Base-by-base conservation (phyloP, 495 filamentous ascomycete genomes). In the Penicillium odoratum region DNA sequence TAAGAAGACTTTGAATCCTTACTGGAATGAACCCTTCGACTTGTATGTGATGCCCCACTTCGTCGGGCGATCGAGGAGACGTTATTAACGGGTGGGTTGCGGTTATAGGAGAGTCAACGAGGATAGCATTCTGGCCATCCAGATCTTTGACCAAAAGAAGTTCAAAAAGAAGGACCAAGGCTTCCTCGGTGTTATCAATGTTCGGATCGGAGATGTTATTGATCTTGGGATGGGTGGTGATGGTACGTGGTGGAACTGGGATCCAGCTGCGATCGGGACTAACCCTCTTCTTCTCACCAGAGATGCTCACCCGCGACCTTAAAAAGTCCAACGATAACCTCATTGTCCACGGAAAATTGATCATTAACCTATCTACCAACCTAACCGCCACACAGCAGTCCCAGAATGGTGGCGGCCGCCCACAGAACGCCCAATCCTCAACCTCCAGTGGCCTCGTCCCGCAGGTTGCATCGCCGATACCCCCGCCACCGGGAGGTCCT, bases 91-190 rank as follows among this genome's bases (percentile, higher is more conserved):
- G 45, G 8, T 28, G 6, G 28, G 5, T 52, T 46, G 48, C 33
- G 29, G 38, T n/a, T 60, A 34, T 69, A 97, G 93, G 77, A 81
- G 81, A 72, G 93, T 88, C 55, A 90, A 85, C 48, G 94, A 98
- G 67, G 92, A 96, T 63, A 96, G 92, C 68, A 97, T 98, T 63
- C 83, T 98, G 21, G 93, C 93, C 18, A 92, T 98, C 43, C 94
- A 98, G 71, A 96, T 98, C 47, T 98, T 98, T 67, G 94, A 98
- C 71, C 94, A 98, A 73, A 98, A 97, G 80, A 98, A 98, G 74
- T 98, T 98, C 80, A 98, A 98, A 79, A 98, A 98, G 83, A 98
- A 98, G 90, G 94, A 98, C 66, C 94, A 98, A 71, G 94, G 94
- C 2, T 98, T 98, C 65, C 83, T 98, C 21, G 94, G 94, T 38